phyloP scores from a whole-genome alignment of 768 basidiomycete species.

The Trametes sanguinea region DNA sequence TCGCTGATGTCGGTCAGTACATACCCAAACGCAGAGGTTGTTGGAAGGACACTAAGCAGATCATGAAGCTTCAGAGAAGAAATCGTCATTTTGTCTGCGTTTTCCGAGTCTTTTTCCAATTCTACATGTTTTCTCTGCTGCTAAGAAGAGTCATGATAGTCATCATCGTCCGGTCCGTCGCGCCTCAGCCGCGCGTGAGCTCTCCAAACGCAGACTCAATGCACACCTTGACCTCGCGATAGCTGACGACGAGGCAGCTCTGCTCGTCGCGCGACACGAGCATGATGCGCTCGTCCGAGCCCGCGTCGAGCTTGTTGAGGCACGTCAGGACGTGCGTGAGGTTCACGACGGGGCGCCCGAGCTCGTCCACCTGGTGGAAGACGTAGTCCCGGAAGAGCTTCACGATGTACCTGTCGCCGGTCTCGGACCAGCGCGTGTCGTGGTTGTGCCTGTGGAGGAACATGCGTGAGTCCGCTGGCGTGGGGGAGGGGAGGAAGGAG shows the following conservation, averaged over 20 bases:
- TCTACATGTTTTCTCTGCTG: constrained; percentile 58
- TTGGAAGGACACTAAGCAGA: background rate
- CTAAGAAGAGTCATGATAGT: background rate
- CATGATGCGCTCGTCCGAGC: constrained; percentile 93
- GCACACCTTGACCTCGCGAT: constrained; percentile 87
- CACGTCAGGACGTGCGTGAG: constrained; percentile 89
- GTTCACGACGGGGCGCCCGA: constrained; percentile 86
- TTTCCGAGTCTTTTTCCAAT: constrained; percentile 65
- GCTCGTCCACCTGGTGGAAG: constrained; percentile 95
- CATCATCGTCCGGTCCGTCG: background rate
- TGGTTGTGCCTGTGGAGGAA: constrained; percentile 44
- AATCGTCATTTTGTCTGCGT: constrained; percentile 42
- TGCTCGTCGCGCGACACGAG: constrained; percentile 94
- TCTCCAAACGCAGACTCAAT: constrained; percentile 71
- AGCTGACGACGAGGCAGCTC: constrained; percentile 91
- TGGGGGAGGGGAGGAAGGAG: background rate
- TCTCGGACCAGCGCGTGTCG: constrained; percentile 97
- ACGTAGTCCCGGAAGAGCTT: constrained; percentile 98
- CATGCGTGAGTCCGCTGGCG: too few species aligned
- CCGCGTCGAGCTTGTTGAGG: constrained; percentile 96
- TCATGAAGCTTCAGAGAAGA: background rate
- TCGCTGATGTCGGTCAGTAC: background rate
- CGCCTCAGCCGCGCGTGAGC: constrained; percentile 36
- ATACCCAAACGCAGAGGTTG: background rate
- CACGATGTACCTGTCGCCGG: constrained; percentile 96